A percentile compares a stretch with the other conserved stretches of the same genome.
These are phyloP conservation scores for Paramecium tetraurelia DNA, from an alignment of 73 alveolate species.

Conservation along the genomic window DNA sequence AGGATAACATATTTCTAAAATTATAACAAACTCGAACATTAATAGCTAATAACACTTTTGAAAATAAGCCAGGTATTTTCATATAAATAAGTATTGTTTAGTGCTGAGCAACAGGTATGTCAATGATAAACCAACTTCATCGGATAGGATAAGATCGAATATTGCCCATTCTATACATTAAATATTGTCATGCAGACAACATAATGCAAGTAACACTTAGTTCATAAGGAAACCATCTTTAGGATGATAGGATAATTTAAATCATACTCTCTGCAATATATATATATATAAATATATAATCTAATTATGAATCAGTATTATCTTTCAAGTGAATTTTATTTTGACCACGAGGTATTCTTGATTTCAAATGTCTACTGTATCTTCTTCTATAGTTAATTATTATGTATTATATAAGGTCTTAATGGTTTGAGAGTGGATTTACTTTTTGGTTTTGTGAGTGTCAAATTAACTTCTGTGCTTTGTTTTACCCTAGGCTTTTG, in stretches of 20 bases:
- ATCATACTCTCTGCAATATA: not conserved
- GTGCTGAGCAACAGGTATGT: constrained; percentile 2
- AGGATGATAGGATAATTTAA: not conserved
- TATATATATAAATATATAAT: not conserved
- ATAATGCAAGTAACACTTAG: not conserved
- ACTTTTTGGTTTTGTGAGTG: not conserved
- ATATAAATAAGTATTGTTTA: not conserved
- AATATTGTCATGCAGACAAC: not conserved
- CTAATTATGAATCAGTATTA: not conserved
- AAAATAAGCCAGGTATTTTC: not conserved
- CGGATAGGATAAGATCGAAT: constrained; percentile 11
- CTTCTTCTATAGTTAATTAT: not conserved
- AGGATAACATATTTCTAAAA: not conserved
- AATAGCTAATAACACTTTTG: not conserved
- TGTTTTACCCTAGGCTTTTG: not conserved
- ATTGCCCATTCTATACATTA: constrained; percentile 17
- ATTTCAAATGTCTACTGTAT: not conserved
- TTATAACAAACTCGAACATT: not conserved
- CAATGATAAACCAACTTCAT: not conserved
- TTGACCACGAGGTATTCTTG: not conserved
- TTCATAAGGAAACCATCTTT: not conserved
- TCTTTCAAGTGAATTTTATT: not conserved
- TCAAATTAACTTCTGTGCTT: not conserved
- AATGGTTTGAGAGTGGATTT: not conserved
- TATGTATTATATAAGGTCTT: not conserved